Evolutionary conservation across 345 rosid genomes (phyloP).

Genomic region (Microcos paniculata): DNA sequence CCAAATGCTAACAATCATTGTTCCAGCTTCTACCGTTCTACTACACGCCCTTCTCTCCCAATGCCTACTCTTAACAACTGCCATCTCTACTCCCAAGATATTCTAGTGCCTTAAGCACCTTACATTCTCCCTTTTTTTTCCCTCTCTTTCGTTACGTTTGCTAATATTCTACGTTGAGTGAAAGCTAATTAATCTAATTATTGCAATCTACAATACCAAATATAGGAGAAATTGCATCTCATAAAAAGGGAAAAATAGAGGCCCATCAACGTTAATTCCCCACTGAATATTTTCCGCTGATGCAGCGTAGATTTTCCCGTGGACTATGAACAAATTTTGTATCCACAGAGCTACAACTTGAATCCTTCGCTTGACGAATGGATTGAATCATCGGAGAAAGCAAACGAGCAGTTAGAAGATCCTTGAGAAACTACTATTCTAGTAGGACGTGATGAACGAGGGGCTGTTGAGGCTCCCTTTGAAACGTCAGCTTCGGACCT

Average conservation of each 20-base stretch:
- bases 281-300: neutral
- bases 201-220: conserved; percentile 27
- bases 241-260: neutral
- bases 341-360: neutral
- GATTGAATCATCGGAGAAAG: conserved; percentile 69
- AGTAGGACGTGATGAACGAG: conserved; percentile 34
- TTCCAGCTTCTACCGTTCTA: conserved; percentile 22
- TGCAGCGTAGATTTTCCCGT: conserved; percentile 8
- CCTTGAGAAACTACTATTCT: conserved; percentile 54
- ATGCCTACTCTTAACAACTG: conserved; percentile 7
- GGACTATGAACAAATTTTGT: conserved; percentile 16
- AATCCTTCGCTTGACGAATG: conserved; percentile 16
- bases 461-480: conserved; percentile 35
- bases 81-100: conserved; percentile 19
- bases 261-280: neutral
- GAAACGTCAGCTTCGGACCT: conserved; percentile 41
- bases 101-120: neutral
- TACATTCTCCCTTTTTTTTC: conserved; percentile 5
- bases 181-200: conserved; percentile 2
- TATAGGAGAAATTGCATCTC: neutral
- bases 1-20: conserved; percentile 36
- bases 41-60: conserved; percentile 24
- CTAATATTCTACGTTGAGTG: conserved; percentile 10
- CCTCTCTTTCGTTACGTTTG: conserved; percentile 16
- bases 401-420: conserved; percentile 77